phyloP scores from a whole-genome alignment of 306 rosid species.

The Quercus suber region DNA sequence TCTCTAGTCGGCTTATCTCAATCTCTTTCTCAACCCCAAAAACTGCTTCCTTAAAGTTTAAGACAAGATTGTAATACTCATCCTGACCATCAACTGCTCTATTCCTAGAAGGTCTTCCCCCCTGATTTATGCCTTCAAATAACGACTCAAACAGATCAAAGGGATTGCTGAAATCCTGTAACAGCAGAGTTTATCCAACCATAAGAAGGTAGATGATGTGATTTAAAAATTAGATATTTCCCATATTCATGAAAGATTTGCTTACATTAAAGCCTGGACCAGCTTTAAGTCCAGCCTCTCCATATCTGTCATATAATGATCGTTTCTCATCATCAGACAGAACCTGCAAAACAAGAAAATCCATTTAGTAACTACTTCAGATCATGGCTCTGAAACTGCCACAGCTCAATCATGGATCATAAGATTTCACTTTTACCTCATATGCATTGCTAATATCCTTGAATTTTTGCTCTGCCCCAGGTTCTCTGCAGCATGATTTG shows the following conservation, averaged over 20 bases:
- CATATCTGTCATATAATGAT: conserved; percentile 80
- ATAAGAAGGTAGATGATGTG: conserved; percentile 8
- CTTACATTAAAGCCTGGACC: conserved; percentile 90
- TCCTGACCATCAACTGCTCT: conserved; percentile 67
- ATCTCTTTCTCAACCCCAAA: conserved; percentile 96
- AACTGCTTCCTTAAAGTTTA: conserved; percentile 93
- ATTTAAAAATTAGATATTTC: background rate
- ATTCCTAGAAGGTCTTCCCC: conserved; percentile 52
- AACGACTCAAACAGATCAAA: conserved; percentile 61
- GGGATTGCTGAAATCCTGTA: conserved; percentile 67
- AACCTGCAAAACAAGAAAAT: conserved; percentile 54
- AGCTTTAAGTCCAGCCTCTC: conserved; percentile 95
- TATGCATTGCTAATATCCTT: conserved; percentile 94
- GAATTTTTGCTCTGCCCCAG: conserved; percentile 86
- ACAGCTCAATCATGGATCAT: conserved; percentile 9
- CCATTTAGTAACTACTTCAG: conserved; percentile 14
- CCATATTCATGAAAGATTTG: conserved; percentile 16
- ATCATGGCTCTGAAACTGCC: conserved; percentile 2
- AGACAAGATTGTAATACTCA: conserved; percentile 67
- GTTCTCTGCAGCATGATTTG: conserved; percentile 57
- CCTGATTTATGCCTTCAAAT: conserved; percentile 56
- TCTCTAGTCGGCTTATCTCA: conserved; percentile 82
- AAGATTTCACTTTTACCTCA: conserved; percentile 56
- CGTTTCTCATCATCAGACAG: conserved; percentile 94
- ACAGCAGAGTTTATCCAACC: background rate